phyloP scores from a whole-genome alignment of 139 green algal species.

The Spirogloea muscicola region DNA sequence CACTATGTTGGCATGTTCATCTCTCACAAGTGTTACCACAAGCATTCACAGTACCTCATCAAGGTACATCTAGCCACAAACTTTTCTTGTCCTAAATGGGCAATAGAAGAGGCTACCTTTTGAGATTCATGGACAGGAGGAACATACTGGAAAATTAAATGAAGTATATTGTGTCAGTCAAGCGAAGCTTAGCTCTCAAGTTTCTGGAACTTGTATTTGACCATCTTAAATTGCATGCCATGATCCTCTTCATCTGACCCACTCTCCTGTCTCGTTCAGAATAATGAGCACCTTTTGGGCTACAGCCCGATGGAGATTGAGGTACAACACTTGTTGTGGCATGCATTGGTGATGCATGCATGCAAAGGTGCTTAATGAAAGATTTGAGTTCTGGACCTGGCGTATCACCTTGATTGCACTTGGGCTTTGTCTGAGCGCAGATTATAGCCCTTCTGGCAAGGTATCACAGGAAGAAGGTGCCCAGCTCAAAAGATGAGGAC shows the following conservation, averaged over 20 bases:
- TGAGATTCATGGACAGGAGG: too few relatives aligned
- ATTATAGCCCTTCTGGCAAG: slow-evolving; percentile 42
- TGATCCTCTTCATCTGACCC: background rate
- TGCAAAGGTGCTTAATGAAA: background rate
- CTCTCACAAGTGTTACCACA: slow-evolving; percentile 49
- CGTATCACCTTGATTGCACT: background rate
- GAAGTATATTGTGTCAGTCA: too few relatives aligned
- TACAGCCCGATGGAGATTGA: slow-evolving; percentile 46
- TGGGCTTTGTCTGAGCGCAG: background rate
- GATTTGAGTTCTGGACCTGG: background rate
- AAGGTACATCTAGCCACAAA: slow-evolving; percentile 17
- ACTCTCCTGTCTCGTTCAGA: slow-evolving; percentile 8
- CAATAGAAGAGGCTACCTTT: too few relatives aligned
- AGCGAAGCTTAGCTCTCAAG: too few relatives aligned
- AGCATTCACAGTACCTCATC: slow-evolving; percentile 50
- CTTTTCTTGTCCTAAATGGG: too few relatives aligned
- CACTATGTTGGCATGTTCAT: slow-evolving; percentile 52
- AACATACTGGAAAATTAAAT: too few relatives aligned
- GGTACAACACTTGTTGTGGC: slow-evolving; percentile 1
- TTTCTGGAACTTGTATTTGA: background rate
- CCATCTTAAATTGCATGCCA: background rate
- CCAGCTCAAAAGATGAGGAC: slow-evolving; percentile 12
- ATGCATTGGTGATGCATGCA: background rate
- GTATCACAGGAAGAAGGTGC: slow-evolving; percentile 46
- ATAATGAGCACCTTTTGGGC: slow-evolving; percentile 48